Evolutionary conservation across 1,284 basidiomycete genomes (phyloP).

Genomic region (Agaricales sp.): DNA sequence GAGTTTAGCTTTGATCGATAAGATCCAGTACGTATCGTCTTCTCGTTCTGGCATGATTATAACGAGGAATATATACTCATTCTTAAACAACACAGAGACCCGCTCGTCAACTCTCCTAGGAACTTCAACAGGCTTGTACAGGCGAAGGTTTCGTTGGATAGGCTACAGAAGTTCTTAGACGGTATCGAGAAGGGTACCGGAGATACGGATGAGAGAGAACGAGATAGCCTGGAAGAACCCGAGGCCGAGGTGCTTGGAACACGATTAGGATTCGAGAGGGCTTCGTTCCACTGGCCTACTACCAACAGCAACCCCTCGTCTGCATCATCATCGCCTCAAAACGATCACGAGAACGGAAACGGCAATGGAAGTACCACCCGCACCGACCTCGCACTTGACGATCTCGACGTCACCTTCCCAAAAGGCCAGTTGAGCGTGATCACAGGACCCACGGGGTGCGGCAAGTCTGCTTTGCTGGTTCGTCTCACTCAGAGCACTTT

Average conservation of each 20-base stretch:
- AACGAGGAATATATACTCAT: neutral
- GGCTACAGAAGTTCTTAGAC: slow-evolving; percentile 71
- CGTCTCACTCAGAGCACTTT: no score
- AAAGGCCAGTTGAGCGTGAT: slow-evolving; percentile 54
- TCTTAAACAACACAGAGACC: slow-evolving; percentile 26
- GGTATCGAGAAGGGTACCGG: slow-evolving; percentile 76
- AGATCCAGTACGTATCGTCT: slow-evolving; percentile 44
- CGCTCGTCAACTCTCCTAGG: slow-evolving; percentile 60
- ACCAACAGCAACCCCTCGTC: slow-evolving; percentile 25
- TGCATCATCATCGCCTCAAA: neutral
- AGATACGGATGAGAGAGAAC: slow-evolving; percentile 50
- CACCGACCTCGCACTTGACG: slow-evolving; percentile 60
- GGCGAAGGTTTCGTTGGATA: slow-evolving; percentile 66
- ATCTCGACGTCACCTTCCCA: slow-evolving; percentile 62
- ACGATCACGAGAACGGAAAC: neutral
- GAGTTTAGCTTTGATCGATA: slow-evolving; percentile 63
- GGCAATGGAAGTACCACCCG: slow-evolving; percentile 13
- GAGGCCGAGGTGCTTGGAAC: slow-evolving; percentile 14
- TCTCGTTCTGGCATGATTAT: neutral
- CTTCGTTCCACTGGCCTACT: slow-evolving; percentile 65
- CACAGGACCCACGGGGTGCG: slow-evolving; percentile 68
- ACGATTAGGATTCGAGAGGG: slow-evolving; percentile 51
- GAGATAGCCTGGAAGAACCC: slow-evolving; percentile 12
- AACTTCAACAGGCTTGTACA: slow-evolving; percentile 57
- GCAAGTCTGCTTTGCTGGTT: slow-evolving; percentile 69